Evolutionary conservation across 164 flowering plant species (phyloP), one percentile per base, ranked within the genome.

Genomic region (Macadamia tetraphylla): DNA sequence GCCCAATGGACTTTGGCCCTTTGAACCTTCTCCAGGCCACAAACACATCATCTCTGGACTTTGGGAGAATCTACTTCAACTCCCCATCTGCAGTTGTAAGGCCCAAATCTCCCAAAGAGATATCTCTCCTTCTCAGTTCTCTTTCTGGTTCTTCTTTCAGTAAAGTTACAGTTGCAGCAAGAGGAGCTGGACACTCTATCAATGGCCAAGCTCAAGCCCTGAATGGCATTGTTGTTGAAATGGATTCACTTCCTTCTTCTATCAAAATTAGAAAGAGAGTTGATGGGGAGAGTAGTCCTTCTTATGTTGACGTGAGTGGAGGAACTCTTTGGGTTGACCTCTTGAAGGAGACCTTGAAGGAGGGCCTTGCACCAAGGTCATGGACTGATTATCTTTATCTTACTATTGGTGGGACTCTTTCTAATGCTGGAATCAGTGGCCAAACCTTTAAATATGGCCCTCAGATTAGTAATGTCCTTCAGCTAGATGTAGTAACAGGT

Each of bases 371-470:
- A 18, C 86, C 86, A 42, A 67, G 68, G 42, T 75, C 82, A 31
- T 83, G 86, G 86, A 81, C 86, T n/a, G 86, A 83, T 77, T 83
- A 78, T 67, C 64, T 79, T 13, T 75, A 77, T 52, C 75, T 80
- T 8, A 78, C 71, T 30, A 67, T 83, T 67, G 86, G 86, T 64
- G 86, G 86, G 8, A 83, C 86, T 17, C 79, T 83, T 23, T 83
- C 86, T 29, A 79, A 80, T 72, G 84, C 61, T 70, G 86, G 86
- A n/a, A 71, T 83, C 12, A 83, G 86, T 71, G 84, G 86, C 18
- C 86, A 83, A 64, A 76, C 84, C 3, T 83, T 79, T 51, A 75
- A 76, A 48, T 68, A 77, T 70, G 86, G 86, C 29, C 86, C 86
- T 57, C 84, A 83, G 62, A 81, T 81, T 60, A 77, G 73, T 53